Conservation (phyloP, 805 yeast species). For the Pichia phayaonensis region DNA sequence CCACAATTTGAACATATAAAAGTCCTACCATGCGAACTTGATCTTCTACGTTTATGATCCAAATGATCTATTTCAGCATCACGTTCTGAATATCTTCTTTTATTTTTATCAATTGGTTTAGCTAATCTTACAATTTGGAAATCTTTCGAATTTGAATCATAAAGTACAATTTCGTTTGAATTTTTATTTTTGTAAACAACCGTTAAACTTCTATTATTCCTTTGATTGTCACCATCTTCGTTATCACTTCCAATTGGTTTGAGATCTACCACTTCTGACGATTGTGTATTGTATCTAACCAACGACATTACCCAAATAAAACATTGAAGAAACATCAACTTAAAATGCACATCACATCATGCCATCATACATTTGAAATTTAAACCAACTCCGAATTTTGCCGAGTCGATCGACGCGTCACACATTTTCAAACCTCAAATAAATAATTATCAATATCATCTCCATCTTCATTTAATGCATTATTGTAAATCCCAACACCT, state of each 20-base stretch:
- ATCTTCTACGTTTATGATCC: background rate
- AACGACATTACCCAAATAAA: constrained; percentile 12
- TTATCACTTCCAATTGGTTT: constrained; percentile 4
- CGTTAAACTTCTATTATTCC: constrained; percentile 1
- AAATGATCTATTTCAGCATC: background rate
- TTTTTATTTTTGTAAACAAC: constrained; percentile 15
- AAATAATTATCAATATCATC: constrained; percentile 4
- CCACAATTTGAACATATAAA: constrained; percentile 26
- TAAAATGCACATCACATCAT: too few species aligned
- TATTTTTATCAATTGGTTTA: background rate
- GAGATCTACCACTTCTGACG: background rate
- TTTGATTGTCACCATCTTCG: background rate
- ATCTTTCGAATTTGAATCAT: constrained; percentile 22
- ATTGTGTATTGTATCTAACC: constrained; percentile 13
- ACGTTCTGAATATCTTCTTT: background rate
- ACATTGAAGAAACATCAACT: background rate
- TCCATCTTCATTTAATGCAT: background rate
- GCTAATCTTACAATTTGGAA: constrained; percentile 19
- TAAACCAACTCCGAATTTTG: background rate
- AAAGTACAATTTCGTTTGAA: constrained; percentile 24
- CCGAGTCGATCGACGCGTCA: background rate
- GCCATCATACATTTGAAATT: too few species aligned
- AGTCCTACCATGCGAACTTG: background rate
- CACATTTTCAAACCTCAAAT: background rate
- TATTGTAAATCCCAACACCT: background rate